These are phyloP conservation scores for Asclepias syriaca DNA, from an alignment of 257 asterid species.

Conservation along the genomic window DNA sequence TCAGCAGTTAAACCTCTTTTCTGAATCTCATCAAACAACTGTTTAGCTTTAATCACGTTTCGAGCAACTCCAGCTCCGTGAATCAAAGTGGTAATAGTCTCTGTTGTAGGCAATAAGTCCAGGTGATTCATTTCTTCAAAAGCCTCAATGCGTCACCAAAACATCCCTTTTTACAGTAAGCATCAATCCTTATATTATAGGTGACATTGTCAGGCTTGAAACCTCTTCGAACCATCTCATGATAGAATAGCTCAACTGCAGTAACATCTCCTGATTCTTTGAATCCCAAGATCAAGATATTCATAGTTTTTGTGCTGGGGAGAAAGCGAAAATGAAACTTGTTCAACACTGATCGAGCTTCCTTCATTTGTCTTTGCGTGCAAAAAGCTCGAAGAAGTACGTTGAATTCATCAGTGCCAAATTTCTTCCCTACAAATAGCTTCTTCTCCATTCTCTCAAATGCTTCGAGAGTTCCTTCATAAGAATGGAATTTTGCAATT, in stretches of 20 bases:
- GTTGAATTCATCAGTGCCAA: constrained; percentile 72
- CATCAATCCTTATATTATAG: constrained; percentile 62
- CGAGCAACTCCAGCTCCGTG: constrained; percentile 90
- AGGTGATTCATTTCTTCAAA: constrained; percentile 64
- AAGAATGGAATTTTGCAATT: constrained; percentile 68
- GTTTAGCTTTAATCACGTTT: constrained; percentile 53
- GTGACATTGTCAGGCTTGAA: constrained; percentile 65
- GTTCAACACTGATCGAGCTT: constrained; percentile 76
- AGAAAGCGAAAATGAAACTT: constrained; percentile 55
- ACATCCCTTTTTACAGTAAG: constrained; percentile 68
- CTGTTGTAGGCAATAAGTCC: constrained; percentile 46
- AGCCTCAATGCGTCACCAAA: constrained; percentile 75
- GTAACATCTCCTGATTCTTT: constrained; percentile 80
- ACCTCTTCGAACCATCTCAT: constrained; percentile 86
- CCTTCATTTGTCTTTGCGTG: constrained; percentile 83
- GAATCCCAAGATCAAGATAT: constrained; percentile 82
- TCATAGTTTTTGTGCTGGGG: constrained; percentile 80
- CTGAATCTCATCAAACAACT: constrained; percentile 47
- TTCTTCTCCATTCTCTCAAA: constrained; percentile 72
- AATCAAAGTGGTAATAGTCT: constrained; percentile 76
- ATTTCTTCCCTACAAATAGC: constrained; percentile 42
- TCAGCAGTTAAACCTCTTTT: constrained; percentile 50
- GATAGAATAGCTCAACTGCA: constrained; percentile 80
- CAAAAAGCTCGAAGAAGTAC: constrained; percentile 80
- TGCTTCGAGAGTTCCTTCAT: constrained; percentile 67